Evolutionary conservation across 352 stramenopile species (phyloP).

Genomic region (Phytophthora niederhauseri): DNA sequence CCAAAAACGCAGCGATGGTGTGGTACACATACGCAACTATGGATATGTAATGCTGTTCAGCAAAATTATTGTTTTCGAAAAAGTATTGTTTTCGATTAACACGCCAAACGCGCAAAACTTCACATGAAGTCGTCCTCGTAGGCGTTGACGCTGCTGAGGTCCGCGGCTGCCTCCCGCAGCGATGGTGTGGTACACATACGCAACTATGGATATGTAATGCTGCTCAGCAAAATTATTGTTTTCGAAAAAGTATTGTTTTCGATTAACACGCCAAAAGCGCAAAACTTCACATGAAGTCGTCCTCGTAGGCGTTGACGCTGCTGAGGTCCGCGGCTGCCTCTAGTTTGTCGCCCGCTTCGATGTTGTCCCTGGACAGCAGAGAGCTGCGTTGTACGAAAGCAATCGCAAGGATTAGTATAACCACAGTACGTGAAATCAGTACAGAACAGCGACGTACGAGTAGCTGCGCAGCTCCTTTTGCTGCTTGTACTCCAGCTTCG

Average conservation of each 20-base stretch:
- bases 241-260: not conserved
- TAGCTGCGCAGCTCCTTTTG: slow-evolving; percentile 81
- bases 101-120: not conserved
- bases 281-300: slow-evolving; percentile 76
- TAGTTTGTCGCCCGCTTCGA: slow-evolving; percentile 49
- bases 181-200: too few relatives aligned
- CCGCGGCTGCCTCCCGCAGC: slow-evolving; percentile 49
- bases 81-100: too few relatives aligned
- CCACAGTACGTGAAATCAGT: not conserved
- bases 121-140: slow-evolving; percentile 88
- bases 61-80: not conserved
- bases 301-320: slow-evolving; percentile 78
- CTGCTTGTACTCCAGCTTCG: slow-evolving; percentile 66
- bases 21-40: slow-evolving; percentile 11
- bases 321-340: slow-evolving; percentile 57
- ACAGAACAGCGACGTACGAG: slow-evolving; percentile 47
- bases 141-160: slow-evolving; percentile 70
- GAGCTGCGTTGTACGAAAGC: slow-evolving; percentile 31
- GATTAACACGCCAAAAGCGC: not conserved
- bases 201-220: too few relatives aligned
- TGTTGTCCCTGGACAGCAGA: slow-evolving; percentile 73
- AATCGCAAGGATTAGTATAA: not conserved
- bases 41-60: not conserved
- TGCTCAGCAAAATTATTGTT: not conserved
- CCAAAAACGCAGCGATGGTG: slow-evolving; percentile 13